Base-by-base conservation (phyloP, 495 filamentous ascomycete genomes). In the Cercophora sp. region DNA sequence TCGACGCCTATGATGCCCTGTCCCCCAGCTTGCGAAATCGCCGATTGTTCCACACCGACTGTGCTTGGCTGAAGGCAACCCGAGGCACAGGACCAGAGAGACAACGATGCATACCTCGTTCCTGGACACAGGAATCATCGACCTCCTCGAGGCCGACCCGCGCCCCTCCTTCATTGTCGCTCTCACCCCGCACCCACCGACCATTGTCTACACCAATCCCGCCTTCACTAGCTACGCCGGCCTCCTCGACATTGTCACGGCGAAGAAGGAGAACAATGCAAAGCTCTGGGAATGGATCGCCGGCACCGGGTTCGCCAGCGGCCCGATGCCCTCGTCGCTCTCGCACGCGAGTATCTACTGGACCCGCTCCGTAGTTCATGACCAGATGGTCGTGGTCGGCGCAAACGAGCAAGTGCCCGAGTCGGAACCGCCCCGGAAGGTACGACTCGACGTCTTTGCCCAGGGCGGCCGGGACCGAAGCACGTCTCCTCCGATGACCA, bases 81-180 rank as follows among this genome's bases (percentile, higher is more conserved):
- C 18, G 10, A n/a, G 8, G 52, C 43, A 29, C 15, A 19, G 24
- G 27, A 23, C 43, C 18, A 19, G n/a, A n/a, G 41, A 34, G 35
- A 16, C 29, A 46, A 52, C 26, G 39, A 66, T 63, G 63, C 52
- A 56, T 46, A 46, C 64, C 27, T 56, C 62, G 15, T 55, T 62
- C 20, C 43, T 62, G 11, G 53, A 60, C 45, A 44, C 58, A 23
- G 63, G 63, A 50, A 61, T 68, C 35, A 60, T 68, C 59, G 63
- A 66, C 43, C 58, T 74, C 25, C 63, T 73, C 52, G 69, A 74
- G 47, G 50, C 58, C 24, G 71, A 74, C 49, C 67, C 64, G 29
- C 57, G 71, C 15, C 71, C 71, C n/a, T 66, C 65, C 24, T 67
- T 74, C 48, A 69, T 71, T 26, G 58, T 73, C 49, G 56, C 64